Evolutionary conservation across 108 stramenopile genomes (phyloP).

Genomic region (Pseudonitzschia delicatissima): DNA sequence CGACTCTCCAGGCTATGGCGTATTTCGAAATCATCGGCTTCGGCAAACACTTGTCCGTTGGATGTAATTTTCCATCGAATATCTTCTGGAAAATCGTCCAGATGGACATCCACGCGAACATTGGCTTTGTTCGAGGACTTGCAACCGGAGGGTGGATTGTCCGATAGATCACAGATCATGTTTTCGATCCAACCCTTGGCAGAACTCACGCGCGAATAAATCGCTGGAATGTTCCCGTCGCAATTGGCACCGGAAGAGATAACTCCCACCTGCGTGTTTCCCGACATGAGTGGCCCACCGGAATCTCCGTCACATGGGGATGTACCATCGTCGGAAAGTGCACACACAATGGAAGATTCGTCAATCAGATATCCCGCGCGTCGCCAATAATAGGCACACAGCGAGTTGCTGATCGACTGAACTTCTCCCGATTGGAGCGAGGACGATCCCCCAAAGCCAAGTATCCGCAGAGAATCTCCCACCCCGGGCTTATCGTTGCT

Average conservation of each 20-base stretch:
- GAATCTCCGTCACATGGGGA: slow-evolving; percentile 17
- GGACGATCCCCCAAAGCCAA: slow-evolving; percentile 33
- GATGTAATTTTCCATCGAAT: slow-evolving; percentile 16
- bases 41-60: not conserved
- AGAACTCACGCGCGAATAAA: slow-evolving; percentile 32
- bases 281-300: slow-evolving; percentile 25
- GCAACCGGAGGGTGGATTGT: slow-evolving; percentile 10
- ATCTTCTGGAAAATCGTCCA: slow-evolving; percentile 26
- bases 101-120: slow-evolving; percentile 20
- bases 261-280: slow-evolving; percentile 27
- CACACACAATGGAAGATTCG: slow-evolving; percentile 21
- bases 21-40: not conserved
- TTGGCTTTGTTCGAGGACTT: not conserved
- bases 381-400: slow-evolving; percentile 12
- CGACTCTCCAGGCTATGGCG: not conserved
- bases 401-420: not conserved
- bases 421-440: slow-evolving; percentile 21
- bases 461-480: slow-evolving; percentile 18
- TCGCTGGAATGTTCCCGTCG: slow-evolving; percentile 25
- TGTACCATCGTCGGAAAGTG: not conserved
- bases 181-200: slow-evolving; percentile 27
- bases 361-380: not conserved
- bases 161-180: slow-evolving; percentile 30
- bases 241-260: slow-evolving; percentile 31
- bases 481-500: not conserved